phyloP scores from a whole-genome alignment of 257 asterid genomes.

The Craterostigma plantagineum region DNA sequence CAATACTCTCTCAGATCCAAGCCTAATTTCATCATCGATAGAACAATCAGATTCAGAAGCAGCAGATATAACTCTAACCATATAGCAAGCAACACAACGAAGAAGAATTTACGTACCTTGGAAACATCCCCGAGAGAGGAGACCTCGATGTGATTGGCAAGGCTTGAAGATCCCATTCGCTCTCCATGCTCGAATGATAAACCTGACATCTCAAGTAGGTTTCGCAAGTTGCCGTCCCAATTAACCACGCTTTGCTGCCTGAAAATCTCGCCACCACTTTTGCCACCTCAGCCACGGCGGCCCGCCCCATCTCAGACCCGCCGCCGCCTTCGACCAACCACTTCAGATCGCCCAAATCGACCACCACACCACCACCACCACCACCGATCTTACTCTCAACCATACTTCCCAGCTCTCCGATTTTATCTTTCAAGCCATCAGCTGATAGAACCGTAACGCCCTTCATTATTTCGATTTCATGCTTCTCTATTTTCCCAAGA shows the following conservation, averaged over 20 bases:
- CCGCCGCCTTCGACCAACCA: slow-evolving; percentile 75
- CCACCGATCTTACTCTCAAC: slow-evolving; percentile 32
- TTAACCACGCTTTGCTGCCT: slow-evolving; percentile 40
- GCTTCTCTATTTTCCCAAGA: slow-evolving; percentile 21
- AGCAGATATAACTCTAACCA: background rate
- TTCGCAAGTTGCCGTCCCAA: slow-evolving; percentile 94
- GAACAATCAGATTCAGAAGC: background rate
- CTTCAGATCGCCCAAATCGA: slow-evolving; percentile 85
- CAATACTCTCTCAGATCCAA: slow-evolving; percentile 37
- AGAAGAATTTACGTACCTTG: slow-evolving; percentile 32
- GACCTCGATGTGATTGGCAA: slow-evolving; percentile 70
- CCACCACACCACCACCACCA: slow-evolving; percentile 53
- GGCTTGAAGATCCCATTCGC: slow-evolving; percentile 94
- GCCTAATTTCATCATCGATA: slow-evolving; percentile 28
- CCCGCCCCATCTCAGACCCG: slow-evolving; percentile 26
- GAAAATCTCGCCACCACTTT: background rate
- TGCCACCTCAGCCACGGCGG: slow-evolving; percentile 19
- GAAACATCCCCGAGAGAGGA: slow-evolving; percentile 55
- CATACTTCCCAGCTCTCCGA: slow-evolving; percentile 34
- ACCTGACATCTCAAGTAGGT: slow-evolving; percentile 89
- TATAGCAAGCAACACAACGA: background rate
- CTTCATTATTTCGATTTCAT: slow-evolving; percentile 5
- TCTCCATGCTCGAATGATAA: slow-evolving; percentile 88
- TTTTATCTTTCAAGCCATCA: slow-evolving; percentile 17
- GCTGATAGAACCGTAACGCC: slow-evolving; percentile 17